Evolutionary conservation across 768 basidiomycete species (phyloP).

Genomic region (Vishniacozyma victoriae): DNA sequence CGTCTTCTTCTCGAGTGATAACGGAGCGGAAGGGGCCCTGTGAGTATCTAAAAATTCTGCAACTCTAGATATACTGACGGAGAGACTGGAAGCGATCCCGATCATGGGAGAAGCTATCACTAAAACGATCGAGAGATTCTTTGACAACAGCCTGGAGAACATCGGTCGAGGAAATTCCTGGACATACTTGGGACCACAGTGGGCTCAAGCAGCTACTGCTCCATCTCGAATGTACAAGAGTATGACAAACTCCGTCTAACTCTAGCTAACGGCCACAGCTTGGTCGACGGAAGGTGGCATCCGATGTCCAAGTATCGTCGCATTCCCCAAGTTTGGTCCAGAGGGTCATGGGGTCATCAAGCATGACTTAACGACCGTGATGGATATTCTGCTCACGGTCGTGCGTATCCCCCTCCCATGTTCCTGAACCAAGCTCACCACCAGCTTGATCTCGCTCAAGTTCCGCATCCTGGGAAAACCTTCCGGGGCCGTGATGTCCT

Average conservation of each 20-base stretch:
- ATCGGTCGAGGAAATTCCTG: slow-evolving; percentile 36
- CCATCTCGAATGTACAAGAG: slow-evolving; percentile 39
- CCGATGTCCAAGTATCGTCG: slow-evolving; percentile 32
- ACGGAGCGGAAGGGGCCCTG: slow-evolving; percentile 39
- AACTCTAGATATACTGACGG: background rate
- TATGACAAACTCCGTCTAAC: background rate
- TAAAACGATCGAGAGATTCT: slow-evolving; percentile 16
- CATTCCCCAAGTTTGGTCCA: slow-evolving; percentile 16
- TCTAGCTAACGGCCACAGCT: slow-evolving; percentile 8
- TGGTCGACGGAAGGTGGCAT: slow-evolving; percentile 36
- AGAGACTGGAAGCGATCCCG: slow-evolving; percentile 28
- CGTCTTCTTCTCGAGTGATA: slow-evolving; percentile 40
- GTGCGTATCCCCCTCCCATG: slow-evolving; percentile 1
- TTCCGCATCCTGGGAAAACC: slow-evolving; percentile 19
- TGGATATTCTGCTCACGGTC: slow-evolving; percentile 42
- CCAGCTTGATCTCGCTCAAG: slow-evolving; percentile 20
- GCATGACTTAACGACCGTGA: slow-evolving; percentile 39
- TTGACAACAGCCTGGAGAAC: slow-evolving; percentile 32
- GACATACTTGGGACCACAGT: slow-evolving; percentile 35
- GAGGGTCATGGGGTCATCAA: background rate
- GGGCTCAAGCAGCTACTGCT: slow-evolving; percentile 43
- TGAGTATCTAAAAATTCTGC: background rate
- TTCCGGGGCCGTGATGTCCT: slow-evolving; percentile 28
- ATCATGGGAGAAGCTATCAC: slow-evolving; percentile 22
- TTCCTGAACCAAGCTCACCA: background rate